Percentiles rank a stretch among this genome's conserved stretches.
Conservation (phyloP, 2,329 filamentous ascomycete species). For the Clarireedia homoeocarpa region DNA sequence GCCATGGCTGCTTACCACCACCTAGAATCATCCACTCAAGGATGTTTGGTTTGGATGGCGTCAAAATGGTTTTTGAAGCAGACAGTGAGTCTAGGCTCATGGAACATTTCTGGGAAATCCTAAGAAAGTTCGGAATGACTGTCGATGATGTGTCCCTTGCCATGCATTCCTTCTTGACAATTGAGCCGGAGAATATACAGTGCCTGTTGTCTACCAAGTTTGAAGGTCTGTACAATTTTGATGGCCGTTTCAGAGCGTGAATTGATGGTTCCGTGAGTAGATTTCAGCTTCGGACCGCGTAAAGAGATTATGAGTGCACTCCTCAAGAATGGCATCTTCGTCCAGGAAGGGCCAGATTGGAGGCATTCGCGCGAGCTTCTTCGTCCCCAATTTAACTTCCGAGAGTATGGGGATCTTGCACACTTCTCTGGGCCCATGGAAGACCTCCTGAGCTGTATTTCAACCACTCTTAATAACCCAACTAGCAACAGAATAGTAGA, state of each 20-base stretch:
- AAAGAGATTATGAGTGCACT: neutral
- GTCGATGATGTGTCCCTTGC: neutral
- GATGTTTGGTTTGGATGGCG: no score
- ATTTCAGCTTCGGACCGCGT: neutral
- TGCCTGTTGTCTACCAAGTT: neutral
- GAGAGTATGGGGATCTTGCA: conserved; percentile 11
- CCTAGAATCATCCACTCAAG: no score
- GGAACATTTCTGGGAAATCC: neutral
- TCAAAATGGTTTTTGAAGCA: no score
- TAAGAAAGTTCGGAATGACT: neutral
- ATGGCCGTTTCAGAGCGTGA: no score
- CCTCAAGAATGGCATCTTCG: conserved; percentile 5
- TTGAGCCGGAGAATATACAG: neutral
- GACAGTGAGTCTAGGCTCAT: neutral
- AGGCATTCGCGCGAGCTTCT: neutral
- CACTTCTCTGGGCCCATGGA: conserved; percentile 16
- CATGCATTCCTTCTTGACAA: neutral
- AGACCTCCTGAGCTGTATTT: neutral
- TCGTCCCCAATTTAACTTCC: neutral
- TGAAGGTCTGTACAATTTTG: neutral
- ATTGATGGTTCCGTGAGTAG: neutral
- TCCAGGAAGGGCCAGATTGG: neutral
- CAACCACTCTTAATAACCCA: neutral
- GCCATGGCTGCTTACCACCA: no score
- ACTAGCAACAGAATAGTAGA: conserved; percentile 20